Percentiles rank a stretch among this genome's conserved stretches.
These are phyloP conservation scores for Rhizopogon sp. DNA, from an alignment of 768 basidiomycete species.

Conservation along the genomic window DNA sequence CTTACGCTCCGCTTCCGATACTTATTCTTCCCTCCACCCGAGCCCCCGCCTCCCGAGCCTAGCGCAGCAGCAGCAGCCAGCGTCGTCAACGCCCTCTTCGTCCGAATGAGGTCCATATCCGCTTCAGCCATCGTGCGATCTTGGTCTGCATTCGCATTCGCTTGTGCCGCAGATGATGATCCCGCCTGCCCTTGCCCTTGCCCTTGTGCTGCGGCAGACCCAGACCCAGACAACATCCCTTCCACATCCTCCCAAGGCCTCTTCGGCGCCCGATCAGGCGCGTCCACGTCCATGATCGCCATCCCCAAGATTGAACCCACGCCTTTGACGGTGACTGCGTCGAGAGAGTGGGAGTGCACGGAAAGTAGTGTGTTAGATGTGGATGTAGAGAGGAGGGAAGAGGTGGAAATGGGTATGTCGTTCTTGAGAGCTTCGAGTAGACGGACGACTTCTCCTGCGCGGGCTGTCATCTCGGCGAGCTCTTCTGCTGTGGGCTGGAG, in stretches of 20 bases:
- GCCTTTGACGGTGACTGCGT: not conserved
- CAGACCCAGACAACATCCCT: constrained; percentile 20
- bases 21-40: constrained; percentile 53
- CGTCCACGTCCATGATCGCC: constrained; percentile 19
- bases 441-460: constrained; percentile 61
- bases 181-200: constrained; percentile 2
- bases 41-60: constrained; percentile 27
- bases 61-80: constrained; percentile 49
- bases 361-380: constrained; percentile 8
- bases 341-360: constrained; percentile 4
- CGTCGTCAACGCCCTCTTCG: constrained; percentile 69
- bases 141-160: constrained; percentile 22
- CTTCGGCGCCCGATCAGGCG: constrained; percentile 61
- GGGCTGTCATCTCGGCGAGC: constrained; percentile 63
- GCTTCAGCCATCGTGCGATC: constrained; percentile 66
- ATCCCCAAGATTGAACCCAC: not conserved
- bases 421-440: constrained; percentile 45
- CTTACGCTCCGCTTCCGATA: constrained; percentile 84
- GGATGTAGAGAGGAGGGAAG: constrained; percentile 13
- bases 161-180: no score
- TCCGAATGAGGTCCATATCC: constrained; percentile 82
- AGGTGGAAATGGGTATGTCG: constrained; percentile 6
- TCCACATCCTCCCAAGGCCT: constrained; percentile 72
- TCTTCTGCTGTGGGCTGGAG: constrained; percentile 51
- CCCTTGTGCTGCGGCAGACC: not conserved